A percentile compares a stretch with the other conserved stretches of the same genome.
These are phyloP conservation scores for Ocimum tenuiflorum DNA, from an alignment of 257 asterid genomes.

Conservation along the genomic window DNA sequence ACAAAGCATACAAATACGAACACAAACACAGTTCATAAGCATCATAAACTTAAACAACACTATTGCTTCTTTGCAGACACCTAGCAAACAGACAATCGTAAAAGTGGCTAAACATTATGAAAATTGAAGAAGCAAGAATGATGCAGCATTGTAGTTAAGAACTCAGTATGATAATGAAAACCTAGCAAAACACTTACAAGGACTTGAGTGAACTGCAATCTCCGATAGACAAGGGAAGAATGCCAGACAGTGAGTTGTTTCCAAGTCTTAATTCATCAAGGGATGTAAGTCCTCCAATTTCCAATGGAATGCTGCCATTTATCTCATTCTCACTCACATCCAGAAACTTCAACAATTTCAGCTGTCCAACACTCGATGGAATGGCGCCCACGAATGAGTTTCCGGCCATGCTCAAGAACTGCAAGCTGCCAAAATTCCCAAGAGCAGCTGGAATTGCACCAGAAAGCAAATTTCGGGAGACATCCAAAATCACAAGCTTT, in stretches of 20 bases:
- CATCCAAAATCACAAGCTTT: slow-evolving; percentile 48
- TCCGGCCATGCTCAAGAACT: slow-evolving; percentile 42
- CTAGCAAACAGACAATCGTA: neutral
- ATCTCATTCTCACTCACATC: slow-evolving; percentile 64
- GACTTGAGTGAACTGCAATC: slow-evolving; percentile 44
- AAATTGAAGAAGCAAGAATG: neutral
- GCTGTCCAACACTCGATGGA: slow-evolving; percentile 40
- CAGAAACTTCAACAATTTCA: slow-evolving; percentile 39
- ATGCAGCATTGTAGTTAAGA: neutral
- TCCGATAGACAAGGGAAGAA: slow-evolving; percentile 57
- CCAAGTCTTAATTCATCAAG: slow-evolving; percentile 49
- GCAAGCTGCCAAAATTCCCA: slow-evolving; percentile 49
- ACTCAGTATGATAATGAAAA: slow-evolving; percentile 8
- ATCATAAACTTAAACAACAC: neutral
- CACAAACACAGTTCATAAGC: neutral
- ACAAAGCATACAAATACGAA: too few species aligned
- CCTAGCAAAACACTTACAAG: slow-evolving; percentile 48
- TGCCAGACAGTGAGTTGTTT: slow-evolving; percentile 50
- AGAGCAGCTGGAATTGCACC: slow-evolving; percentile 49
- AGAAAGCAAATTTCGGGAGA: slow-evolving; percentile 43
- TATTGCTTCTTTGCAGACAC: neutral
- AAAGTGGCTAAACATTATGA: neutral
- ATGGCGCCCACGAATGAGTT: slow-evolving; percentile 45
- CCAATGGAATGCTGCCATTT: slow-evolving; percentile 63
- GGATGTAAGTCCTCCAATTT: slow-evolving; percentile 55